Base-by-base conservation (phyloP, 768 basidiomycete genomes). In the Mycena leptocephala region DNA sequence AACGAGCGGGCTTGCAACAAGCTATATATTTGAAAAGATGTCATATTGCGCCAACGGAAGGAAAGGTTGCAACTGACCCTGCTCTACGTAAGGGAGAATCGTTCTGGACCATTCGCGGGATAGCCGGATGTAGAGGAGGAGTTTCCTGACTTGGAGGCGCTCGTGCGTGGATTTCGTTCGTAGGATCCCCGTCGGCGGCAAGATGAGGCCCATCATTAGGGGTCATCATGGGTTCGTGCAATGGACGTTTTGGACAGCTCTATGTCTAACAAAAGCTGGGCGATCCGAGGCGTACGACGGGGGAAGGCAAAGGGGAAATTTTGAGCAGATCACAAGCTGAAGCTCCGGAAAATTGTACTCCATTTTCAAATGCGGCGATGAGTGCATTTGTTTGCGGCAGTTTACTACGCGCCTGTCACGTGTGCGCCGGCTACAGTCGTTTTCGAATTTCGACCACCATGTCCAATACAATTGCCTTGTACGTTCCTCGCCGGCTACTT, bases 1-100 rank as follows among this genome's bases (percentile, higher is more conserved):
- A 88, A 91, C 76, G 89, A 90, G 76, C 85, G 87, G 22, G 92
- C 85, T 79, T 93, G 92, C 22, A 94, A 87, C 75, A 93, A 85
- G 33, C 93, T 94, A 56, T 64, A 71, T 71, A 68, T 51, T 74
- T 67, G 66, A 69, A 78, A 51, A 66, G 56, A 46, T 59, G 61
- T 66, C 75, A 75, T 66, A 75, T 78, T 76, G 77, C 78, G 75
- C 68, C 14, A 72, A 24, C 69, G 71, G 70, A 80, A 66, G 72
- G 69, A 59, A 65, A 43, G 30, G 33, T 75, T 63, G 61, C 77
- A 51, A 87, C 90, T 83, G 80, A 92, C 92, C 92, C 91, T 55
- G 91, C 90, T 80, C 92, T 83, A 81, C 86, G 88, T 79, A 92
- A 82, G 22, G 87, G 85, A 30, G 86, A 85, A 18, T 88, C 88